Percentiles rank a stretch among this genome's conserved stretches.
phyloP scores from a whole-genome alignment of 2,329 filamentous ascomycete genomes.

The Leptosphaerulina australis region DNA sequence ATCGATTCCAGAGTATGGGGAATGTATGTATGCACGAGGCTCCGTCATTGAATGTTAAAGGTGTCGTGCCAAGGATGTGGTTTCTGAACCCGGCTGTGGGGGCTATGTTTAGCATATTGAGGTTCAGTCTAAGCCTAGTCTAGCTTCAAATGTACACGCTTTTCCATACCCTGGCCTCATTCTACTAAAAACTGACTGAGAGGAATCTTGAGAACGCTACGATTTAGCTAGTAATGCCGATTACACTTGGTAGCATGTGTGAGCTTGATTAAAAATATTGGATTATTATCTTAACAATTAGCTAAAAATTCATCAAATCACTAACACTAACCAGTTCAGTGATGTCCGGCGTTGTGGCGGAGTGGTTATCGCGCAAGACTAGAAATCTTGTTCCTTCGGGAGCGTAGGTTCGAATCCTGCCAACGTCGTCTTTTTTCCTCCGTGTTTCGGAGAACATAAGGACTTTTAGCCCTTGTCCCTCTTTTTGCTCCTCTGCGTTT shows the following conservation, averaged over 20 bases:
- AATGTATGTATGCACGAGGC: slow-evolving; percentile 13
- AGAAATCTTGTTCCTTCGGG: slow-evolving; percentile 53
- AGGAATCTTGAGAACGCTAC: too few species aligned
- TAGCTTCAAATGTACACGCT: neutral
- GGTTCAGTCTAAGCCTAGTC: neutral
- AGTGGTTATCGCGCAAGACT: slow-evolving; percentile 53
- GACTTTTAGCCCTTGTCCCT: too few species aligned
- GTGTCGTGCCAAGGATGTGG: slow-evolving; percentile 5
- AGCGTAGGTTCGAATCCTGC: slow-evolving; percentile 51
- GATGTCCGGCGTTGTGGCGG: slow-evolving; percentile 44
- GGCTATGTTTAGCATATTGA: slow-evolving; percentile 16
- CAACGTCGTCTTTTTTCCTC: slow-evolving; percentile 46
- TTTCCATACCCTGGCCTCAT: neutral
- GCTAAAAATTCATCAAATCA: slow-evolving; percentile 11
- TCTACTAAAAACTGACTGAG: neutral
- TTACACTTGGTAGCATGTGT: too few species aligned
- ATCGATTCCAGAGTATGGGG: slow-evolving; percentile 10
- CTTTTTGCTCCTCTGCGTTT: neutral
- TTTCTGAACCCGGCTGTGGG: slow-evolving; percentile 8
- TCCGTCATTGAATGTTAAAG: neutral
- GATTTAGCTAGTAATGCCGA: too few species aligned
- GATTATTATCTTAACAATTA: slow-evolving; percentile 8
- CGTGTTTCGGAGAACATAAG: too few species aligned
- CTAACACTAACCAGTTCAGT: slow-evolving; percentile 13
- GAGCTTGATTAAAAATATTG: neutral